These are phyloP conservation scores for Anisogramma anomala DNA, from an alignment of 2,329 filamentous ascomycete species.

Conservation along the genomic window DNA sequence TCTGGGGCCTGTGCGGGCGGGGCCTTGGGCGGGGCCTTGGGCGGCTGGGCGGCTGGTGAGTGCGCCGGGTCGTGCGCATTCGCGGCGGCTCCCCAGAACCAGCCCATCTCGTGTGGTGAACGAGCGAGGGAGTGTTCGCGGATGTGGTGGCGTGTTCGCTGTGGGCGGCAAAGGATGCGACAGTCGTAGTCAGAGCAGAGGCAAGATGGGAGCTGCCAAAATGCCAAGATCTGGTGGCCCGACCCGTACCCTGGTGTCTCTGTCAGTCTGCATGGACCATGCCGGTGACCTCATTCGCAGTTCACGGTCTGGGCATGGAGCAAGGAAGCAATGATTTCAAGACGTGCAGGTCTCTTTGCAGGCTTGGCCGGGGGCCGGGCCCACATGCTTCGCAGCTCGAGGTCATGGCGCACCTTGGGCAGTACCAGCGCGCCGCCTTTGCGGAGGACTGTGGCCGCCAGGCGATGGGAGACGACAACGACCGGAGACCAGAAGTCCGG, in stretches of 20 bases:
- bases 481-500: constrained; percentile 58
- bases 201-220: no score
- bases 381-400: background rate
- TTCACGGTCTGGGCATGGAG: background rate
- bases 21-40: background rate
- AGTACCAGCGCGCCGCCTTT: background rate
- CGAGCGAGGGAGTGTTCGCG: no score
- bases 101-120: no score
- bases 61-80: constrained; percentile 17
- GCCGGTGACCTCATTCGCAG: no score
- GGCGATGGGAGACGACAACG: constrained; percentile 31
- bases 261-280: no score
- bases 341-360: constrained; percentile 19
- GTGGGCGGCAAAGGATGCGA: no score
- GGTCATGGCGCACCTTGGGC: background rate
- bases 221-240: no score
- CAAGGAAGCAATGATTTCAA: constrained; percentile 24
- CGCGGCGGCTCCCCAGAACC: constrained; percentile 43
- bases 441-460: background rate
- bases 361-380: constrained; percentile 14
- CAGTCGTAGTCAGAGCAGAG: no score
- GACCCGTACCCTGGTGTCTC: no score
- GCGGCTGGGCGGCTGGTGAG: no score
- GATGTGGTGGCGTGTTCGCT: no score
- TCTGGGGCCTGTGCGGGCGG: constrained; percentile 14